Percentiles rank a stretch among this genome's conserved stretches.
These are phyloP conservation scores for Pinus albicaulis DNA, from an alignment of 75 land plant genomes.

Conservation along the genomic window DNA sequence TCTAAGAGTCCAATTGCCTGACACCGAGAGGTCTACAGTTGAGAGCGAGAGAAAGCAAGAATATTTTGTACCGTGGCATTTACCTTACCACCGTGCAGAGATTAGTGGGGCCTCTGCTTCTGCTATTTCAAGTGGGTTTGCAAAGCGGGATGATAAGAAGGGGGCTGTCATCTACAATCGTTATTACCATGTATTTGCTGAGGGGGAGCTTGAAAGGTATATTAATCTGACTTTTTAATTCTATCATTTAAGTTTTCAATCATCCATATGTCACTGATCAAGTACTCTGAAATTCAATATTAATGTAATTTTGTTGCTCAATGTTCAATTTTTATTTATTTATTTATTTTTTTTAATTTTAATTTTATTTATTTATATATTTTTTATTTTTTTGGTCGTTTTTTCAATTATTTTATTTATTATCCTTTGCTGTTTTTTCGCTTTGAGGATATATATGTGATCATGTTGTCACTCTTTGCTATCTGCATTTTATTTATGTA, in stretches of 20 bases:
- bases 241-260: not conserved
- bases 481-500: not conserved
- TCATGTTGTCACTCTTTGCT: not conserved
- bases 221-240: not conserved
- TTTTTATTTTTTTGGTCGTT: no score
- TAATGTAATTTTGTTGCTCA: not conserved
- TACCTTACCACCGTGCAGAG: constrained; percentile 97
- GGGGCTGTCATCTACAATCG: constrained; percentile 92
- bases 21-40: not conserved
- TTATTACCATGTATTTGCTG: constrained; percentile 93
- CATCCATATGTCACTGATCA: not conserved
- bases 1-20: not conserved
- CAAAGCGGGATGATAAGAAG: constrained; percentile 94
- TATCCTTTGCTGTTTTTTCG: not conserved
- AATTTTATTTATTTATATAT: no score
- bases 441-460: not conserved
- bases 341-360: no score
- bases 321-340: not conserved
- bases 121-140: constrained; percentile 87
- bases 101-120: constrained; percentile 82
- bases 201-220: constrained; percentile 97
- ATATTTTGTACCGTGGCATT: constrained; percentile 99
- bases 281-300: not conserved
- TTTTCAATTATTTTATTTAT: no score
- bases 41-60: constrained; percentile 46